Conservation (phyloP, 1,284 basidiomycete species). For the Rhodotorula mucilaginosa region DNA sequence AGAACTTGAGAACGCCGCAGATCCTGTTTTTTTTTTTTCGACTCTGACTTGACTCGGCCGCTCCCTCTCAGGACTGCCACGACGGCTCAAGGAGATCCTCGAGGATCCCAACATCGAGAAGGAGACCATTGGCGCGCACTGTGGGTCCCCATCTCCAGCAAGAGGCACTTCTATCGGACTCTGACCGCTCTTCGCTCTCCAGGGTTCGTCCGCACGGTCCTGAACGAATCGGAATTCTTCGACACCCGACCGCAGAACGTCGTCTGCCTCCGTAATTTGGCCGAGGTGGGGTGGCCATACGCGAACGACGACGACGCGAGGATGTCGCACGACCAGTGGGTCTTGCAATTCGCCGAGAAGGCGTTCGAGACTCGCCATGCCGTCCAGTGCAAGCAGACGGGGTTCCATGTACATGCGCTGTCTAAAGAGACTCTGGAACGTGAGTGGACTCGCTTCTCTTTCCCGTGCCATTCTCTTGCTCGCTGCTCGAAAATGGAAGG, state of each 20-base stretch:
- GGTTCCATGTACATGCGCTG: background rate
- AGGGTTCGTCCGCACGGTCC: background rate
- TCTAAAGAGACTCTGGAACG: background rate
- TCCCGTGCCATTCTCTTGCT: too few species aligned
- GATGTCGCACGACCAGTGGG: background rate
- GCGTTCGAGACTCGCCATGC: background rate
- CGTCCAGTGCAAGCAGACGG: background rate
- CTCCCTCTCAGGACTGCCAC: background rate
- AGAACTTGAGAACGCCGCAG: too few species aligned
- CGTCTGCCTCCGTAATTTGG: slow-evolving; percentile 3
- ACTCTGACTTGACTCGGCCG: background rate
- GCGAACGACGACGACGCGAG: background rate
- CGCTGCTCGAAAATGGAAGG: too few species aligned
- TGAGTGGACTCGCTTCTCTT: background rate
- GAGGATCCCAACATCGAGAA: slow-evolving; percentile 6
- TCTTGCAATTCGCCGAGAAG: background rate
- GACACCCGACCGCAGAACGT: background rate
- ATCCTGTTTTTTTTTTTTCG: background rate
- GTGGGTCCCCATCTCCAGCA: background rate
- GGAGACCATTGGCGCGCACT: slow-evolving; percentile 5
- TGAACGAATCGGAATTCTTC: background rate
- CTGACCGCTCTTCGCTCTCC: too few species aligned
- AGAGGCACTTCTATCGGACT: too few species aligned
- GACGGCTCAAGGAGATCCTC: background rate
- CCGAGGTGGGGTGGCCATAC: background rate